phyloP scores from a whole-genome alignment of 148 eudicot genomes.

The Chenopodium quinoa region DNA sequence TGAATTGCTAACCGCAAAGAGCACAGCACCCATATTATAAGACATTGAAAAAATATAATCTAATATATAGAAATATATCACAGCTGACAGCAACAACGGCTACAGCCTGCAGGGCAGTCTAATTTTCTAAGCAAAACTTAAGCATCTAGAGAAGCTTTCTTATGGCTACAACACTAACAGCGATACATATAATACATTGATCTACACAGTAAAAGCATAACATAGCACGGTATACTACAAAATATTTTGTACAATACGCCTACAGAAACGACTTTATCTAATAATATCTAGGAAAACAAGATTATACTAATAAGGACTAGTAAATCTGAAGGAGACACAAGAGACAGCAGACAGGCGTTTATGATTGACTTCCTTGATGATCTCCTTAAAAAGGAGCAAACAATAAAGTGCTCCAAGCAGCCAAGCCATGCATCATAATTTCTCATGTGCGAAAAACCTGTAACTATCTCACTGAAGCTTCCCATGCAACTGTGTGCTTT shows the following conservation, averaged over 20 bases:
- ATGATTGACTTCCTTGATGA: not conserved
- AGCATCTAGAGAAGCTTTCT: not conserved
- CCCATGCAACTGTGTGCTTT: conserved; percentile 2
- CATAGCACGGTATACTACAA: not conserved
- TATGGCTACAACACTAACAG: not conserved
- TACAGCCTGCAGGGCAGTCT: not conserved
- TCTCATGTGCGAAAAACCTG: not conserved
- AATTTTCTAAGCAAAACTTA: conserved; percentile 6
- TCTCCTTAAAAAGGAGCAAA: not conserved
- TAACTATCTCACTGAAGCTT: conserved; percentile 8
- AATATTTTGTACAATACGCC: conserved; percentile 22
- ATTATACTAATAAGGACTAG: not conserved
- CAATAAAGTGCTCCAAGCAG: not conserved
- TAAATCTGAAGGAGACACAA: not conserved
- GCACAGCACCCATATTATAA: not conserved
- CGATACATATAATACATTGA: not conserved
- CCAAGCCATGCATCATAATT: not conserved
- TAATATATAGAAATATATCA: not conserved
- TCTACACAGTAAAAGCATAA: not conserved
- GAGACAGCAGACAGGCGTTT: not conserved
- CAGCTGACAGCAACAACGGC: not conserved
- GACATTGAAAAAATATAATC: not conserved
- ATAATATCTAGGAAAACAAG: not conserved
- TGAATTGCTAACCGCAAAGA: not conserved
- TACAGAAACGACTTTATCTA: not conserved